A percentile compares a stretch with the other conserved stretches of the same genome.
Evolutionary conservation across 768 basidiomycete species (phyloP).

Genomic region (Pisolithus microcarpus): DNA sequence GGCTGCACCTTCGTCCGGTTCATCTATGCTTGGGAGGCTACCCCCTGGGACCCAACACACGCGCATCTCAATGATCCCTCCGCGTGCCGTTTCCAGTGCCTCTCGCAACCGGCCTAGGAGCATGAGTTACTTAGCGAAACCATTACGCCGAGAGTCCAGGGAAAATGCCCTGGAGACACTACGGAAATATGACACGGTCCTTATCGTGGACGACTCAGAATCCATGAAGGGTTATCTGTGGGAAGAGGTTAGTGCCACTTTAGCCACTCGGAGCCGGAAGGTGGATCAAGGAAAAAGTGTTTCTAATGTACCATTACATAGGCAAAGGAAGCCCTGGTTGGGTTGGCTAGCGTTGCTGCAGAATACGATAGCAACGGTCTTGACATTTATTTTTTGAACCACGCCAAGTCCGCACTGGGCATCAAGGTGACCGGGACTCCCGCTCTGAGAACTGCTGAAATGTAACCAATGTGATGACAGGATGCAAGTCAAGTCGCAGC

Average conservation of each 20-base stretch:
- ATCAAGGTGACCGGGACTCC: slow-evolving; percentile 30
- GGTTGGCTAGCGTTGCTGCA: slow-evolving; percentile 41
- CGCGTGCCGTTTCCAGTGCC: slow-evolving; percentile 6
- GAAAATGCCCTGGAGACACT: slow-evolving; percentile 31
- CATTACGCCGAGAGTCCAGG: slow-evolving; percentile 20
- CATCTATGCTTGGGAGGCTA: background rate
- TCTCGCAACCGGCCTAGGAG: slow-evolving; percentile 12
- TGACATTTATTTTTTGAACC: slow-evolving; percentile 57
- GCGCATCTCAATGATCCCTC: slow-evolving; percentile 19
- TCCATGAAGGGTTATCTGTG: slow-evolving; percentile 48
- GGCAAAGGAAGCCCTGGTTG: slow-evolving; percentile 41
- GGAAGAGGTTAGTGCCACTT: slow-evolving; percentile 35
- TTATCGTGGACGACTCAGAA: slow-evolving; percentile 54
- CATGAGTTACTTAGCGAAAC: slow-evolving; percentile 18
- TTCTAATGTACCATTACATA: slow-evolving; percentile 18
- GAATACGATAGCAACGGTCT: slow-evolving; percentile 53
- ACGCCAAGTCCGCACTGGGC: slow-evolving; percentile 23
- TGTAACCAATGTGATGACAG: slow-evolving; percentile 18
- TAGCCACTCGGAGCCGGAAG: background rate
- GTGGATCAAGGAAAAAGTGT: background rate
- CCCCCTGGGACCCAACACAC: slow-evolving; percentile 15
- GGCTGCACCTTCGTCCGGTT: too few species aligned
- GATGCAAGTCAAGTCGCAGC: slow-evolving; percentile 29
- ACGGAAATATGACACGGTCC: slow-evolving; percentile 45
- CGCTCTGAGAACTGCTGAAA: too few species aligned